These are phyloP conservation scores for Opeltia flavorubescens DNA, from an alignment of 495 filamentous ascomycete genomes.

Conservation along the genomic window DNA sequence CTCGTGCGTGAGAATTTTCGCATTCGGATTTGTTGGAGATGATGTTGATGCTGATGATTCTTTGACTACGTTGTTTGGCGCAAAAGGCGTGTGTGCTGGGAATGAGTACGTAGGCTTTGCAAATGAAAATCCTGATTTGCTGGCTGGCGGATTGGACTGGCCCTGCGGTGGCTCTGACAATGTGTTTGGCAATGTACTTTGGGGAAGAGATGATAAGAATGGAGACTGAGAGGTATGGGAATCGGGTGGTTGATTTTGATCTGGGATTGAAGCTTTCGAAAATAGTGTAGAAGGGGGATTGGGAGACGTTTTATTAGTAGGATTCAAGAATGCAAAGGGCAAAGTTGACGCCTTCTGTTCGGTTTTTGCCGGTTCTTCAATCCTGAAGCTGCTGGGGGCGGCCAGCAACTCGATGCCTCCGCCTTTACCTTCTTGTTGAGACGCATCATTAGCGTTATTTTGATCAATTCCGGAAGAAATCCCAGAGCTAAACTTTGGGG, in stretches of 20 bases:
- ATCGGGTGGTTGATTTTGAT: no score
- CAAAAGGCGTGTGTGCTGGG: no score
- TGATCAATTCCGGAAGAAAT: background rate
- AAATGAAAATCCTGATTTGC: background rate
- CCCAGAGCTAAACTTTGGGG: background rate
- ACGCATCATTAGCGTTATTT: background rate
- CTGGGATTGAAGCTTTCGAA: no score
- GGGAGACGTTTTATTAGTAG: no score
- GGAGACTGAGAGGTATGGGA: no score
- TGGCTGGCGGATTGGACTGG: background rate
- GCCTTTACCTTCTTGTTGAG: background rate
- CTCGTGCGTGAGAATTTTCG: background rate
- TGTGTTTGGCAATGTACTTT: no score
- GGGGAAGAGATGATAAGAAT: no score
- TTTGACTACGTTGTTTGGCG: background rate
- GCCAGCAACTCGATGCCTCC: background rate
- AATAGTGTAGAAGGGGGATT: no score
- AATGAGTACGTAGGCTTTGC: background rate
- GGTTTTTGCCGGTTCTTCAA: no score
- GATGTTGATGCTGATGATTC: background rate
- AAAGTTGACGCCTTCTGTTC: no score
- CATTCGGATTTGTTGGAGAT: background rate
- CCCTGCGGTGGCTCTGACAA: no score
- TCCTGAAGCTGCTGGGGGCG: background rate
- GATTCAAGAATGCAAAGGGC: no score